Base-by-base conservation (phyloP, 1,284 basidiomycete genomes). In the Veloboletus limbatus region DNA sequence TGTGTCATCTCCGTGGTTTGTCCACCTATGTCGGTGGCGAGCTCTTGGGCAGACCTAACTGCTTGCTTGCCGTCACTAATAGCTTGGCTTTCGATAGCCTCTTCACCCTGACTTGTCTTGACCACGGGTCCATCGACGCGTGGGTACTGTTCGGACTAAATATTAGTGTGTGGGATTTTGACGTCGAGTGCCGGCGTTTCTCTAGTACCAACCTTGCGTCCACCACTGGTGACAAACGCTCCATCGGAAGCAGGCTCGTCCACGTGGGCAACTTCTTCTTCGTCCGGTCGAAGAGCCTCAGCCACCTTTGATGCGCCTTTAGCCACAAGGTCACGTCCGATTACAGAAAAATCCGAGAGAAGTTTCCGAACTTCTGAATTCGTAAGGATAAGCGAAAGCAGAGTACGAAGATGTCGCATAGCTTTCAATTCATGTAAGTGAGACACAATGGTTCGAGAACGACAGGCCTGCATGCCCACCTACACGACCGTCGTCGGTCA, bases 311-410 rank as follows among this genome's bases (percentile, higher is more conserved):
- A 67, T 1, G 89, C 87, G 22, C 81, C 82, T 40, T 81, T 83
- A 16, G 91, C 83, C 52, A 96, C 84, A 47, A 97, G 73, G 69
- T 96, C 92, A 45, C 92, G 87, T 1, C 90, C 92, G 48, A 95
- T 83, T 53, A 91, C 65, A 22, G 82, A 82, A 56, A 92, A 81
- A 68, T 96, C 92, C 27, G 79, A 79, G 45, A 93, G 67, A 42
- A 95, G 83, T 69, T 97, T 97, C 62, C 92, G 87, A 30, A 90
- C 85, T 70, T 97, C 94, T 1, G 85, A 85, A 72, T 96, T 97
- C 64, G 92, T 95, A 54, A 92, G 74, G 59, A 97, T 77, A 55
- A 97, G 85, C 18, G 78, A 79, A 43, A 88, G 70, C 40, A 97
- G 77, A 0, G 91, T 92, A 53, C 91, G 86, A n/a, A 97, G 77